Base-by-base conservation (phyloP, 2,329 filamentous ascomycete species). In the Colletotrichum liriopes region DNA sequence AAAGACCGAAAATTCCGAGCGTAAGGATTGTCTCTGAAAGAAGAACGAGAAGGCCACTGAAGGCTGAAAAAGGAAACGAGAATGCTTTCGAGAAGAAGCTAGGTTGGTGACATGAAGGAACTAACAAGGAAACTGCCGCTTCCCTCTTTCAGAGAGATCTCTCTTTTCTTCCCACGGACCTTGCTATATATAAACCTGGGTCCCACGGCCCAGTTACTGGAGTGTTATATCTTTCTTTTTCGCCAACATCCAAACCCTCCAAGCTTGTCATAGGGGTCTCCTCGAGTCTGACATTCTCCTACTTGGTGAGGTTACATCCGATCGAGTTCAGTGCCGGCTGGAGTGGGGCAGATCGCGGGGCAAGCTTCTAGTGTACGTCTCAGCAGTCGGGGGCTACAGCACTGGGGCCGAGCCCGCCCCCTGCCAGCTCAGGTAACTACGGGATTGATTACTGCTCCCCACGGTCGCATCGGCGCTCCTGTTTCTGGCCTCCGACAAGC, bases 341-440 rank as follows among this genome's bases (percentile, higher is more conserved):
- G 7, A 69, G 69, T 61, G 59, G 69, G 65, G 41, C 65, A 43
- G 59, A 64, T 63, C 43, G 65, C 56, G 65, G 68, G 56, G 64
- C 43, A 32, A 39, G 39, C 51, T 39, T 39, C 67, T 32, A 26
- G 23, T 26, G 23, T 26, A 51, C 16, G 59, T 35, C 16, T 29
- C 20, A 32, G 39, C 37, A 58, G 5, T 23, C 5, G 39, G 7
- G 37, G 37, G 11, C 12, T 18, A 20, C 26, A 18, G 56, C 23
- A 47, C 20, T 6, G 45, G 45, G 6, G 6, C 29, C 29, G 29
- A 45, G 20, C 43, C 26, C 23, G 23, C 23, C 47, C 35, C 32
- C n/a, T 63, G 14, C 35, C 35, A n/a, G 61, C 47, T n/a, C n/a
- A 39, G 35, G 45, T 20, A 49, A 49, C 16, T 35, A 51, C 60